phyloP scores from a whole-genome alignment of 352 stramenopile genomes.

The Globisporangium okanoganense region DNA sequence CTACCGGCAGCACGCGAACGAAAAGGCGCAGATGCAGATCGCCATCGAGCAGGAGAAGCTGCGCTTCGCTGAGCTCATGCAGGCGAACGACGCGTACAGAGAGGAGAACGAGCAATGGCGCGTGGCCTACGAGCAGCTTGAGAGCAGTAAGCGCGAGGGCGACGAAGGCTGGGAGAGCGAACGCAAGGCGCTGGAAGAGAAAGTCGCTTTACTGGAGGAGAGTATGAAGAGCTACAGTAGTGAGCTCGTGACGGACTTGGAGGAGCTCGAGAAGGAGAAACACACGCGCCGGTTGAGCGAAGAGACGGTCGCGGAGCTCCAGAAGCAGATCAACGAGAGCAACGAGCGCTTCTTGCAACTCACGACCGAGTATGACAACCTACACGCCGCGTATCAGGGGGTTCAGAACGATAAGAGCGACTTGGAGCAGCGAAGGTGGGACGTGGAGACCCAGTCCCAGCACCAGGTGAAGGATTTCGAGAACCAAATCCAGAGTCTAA shows the following conservation, averaged over 20 bases:
- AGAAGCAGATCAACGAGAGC: constrained; percentile 49
- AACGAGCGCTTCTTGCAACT: constrained; percentile 56
- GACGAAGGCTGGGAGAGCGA: constrained; percentile 48
- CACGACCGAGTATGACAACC: constrained; percentile 46
- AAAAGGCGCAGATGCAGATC: constrained; percentile 77
- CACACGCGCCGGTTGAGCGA: constrained; percentile 25
- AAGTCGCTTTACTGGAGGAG: constrained; percentile 44
- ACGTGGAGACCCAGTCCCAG: constrained; percentile 20
- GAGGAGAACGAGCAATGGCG: constrained; percentile 62
- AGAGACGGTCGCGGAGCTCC: constrained; percentile 37
- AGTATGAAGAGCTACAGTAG: constrained; percentile 42
- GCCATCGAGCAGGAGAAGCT: constrained; percentile 63
- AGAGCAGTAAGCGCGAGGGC: constrained; percentile 37
- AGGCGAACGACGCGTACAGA: constrained; percentile 38
- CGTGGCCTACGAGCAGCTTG: constrained; percentile 51
- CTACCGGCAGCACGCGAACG: constrained; percentile 62
- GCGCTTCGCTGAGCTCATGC: constrained; percentile 33
- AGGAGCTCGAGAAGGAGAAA: constrained; percentile 53
- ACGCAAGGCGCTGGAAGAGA: constrained; percentile 47
- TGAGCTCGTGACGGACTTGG: constrained; percentile 43
- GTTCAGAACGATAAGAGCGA: constrained; percentile 22
- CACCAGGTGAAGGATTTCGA: constrained; percentile 29
- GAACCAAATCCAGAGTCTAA: constrained; percentile 17
- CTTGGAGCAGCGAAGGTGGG: constrained; percentile 19
- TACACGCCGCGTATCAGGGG: constrained; percentile 34